Base-by-base conservation (phyloP, 1,139 yeast genomes). In the Debaryomyces psychrophilus region DNA sequence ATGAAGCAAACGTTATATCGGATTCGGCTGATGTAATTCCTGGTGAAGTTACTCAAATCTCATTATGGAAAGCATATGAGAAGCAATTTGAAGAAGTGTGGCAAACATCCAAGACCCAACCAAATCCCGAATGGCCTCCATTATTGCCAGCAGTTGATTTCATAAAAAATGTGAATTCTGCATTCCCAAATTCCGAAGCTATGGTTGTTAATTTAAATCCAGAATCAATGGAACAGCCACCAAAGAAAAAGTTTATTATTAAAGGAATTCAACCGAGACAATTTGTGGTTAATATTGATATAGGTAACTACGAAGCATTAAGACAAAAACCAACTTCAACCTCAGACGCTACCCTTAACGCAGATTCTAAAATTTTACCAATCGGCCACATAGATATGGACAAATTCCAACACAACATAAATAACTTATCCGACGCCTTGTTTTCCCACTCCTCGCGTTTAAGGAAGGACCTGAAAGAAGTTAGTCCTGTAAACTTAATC, bases 21-120 rank as follows among this genome's bases (percentile, higher is more conserved):
- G 44, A 40, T 27, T 33, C 51, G 14, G 57, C 57, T 29, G 69
- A 64, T 14, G 62, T 58, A 27, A 50, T 61, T 9, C 69, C 74
- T 3, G 90, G 95, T 4, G 97, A 90, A 62, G 97, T 92, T 8
- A 92, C 98, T 0, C 99, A 93, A 67, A 90, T 93, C 27, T 87
- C 96, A 11, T 77, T 93, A 43, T 93, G 99, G 99, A 90, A 92
- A 64, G 85, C 96, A 0, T 93, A 93, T 66, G 99, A 93, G 62
- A 74, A 83, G 23, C 95, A 87, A 62, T 93, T 93, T 59, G 76
- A 76, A 48, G 71, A 71, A 44, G 67, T 68, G 44, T 68, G 77
- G 73, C 59, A 65, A 14, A 55, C 60, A 43, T 58, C 64, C n/a
- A 82, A 82, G 45, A 49, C 50, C 5, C 53, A 57, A 29, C 59